Conservation (phyloP, 148 eudicot species). For the Chenopodium berlandieri region DNA sequence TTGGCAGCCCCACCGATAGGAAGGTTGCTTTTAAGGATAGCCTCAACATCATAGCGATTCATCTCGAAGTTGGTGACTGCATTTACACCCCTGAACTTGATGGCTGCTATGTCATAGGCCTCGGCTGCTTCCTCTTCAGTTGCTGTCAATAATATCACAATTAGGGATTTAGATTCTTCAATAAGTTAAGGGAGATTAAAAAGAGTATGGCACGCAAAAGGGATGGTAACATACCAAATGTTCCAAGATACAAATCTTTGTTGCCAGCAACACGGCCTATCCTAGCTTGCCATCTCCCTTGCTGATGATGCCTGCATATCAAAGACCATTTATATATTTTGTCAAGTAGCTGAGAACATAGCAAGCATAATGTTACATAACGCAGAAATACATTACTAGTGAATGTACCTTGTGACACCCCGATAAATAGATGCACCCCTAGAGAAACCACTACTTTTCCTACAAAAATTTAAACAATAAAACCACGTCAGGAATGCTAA, state of each 20-base stretch:
- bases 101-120: constrained; percentile 93
- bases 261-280: constrained; percentile 99
- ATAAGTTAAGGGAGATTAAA: background rate
- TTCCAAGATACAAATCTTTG: constrained; percentile 91
- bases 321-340: background rate
- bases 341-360: background rate
- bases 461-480: constrained; percentile 23
- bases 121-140: constrained; percentile 97
- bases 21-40: constrained; percentile 75
- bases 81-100: constrained; percentile 65
- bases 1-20: constrained; percentile 90
- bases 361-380: background rate
- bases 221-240: constrained; percentile 57
- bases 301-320: constrained; percentile 86
- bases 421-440: constrained; percentile 96
- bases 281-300: constrained; percentile 99
- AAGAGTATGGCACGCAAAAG: background rate
- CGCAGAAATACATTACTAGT: background rate
- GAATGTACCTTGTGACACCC: constrained; percentile 78
- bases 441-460: constrained; percentile 98
- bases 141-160: constrained; percentile 34
- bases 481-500: constrained; percentile 4
- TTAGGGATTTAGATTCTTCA: background rate
- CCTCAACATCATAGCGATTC: constrained; percentile 85
- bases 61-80: constrained; percentile 96